A percentile compares a stretch with the other conserved stretches of the same genome.
These are phyloP conservation scores for Ceratocystis smalleyi DNA, from an alignment of 2,329 filamentous ascomycete genomes.

Conservation along the genomic window DNA sequence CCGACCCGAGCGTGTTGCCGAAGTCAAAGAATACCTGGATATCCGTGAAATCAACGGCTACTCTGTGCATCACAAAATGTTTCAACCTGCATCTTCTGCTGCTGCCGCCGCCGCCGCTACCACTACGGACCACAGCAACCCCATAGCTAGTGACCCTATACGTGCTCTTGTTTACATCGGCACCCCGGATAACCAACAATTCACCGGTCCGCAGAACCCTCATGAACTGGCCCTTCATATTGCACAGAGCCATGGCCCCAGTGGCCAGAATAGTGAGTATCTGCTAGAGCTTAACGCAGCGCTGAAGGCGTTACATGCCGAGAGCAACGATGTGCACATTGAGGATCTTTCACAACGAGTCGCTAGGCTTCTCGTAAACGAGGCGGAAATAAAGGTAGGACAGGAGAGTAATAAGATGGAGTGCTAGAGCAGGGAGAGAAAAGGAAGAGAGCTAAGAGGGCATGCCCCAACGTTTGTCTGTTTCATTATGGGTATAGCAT, in stretches of 20 bases:
- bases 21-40: constrained; percentile 81
- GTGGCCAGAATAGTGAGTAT: constrained; percentile 82
- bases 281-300: constrained; percentile 64
- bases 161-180: constrained; percentile 77
- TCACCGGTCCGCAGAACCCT: constrained; percentile 69
- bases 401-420: not conserved
- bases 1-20: constrained; percentile 50
- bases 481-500: no score
- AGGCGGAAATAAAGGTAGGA: not conserved
- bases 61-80: constrained; percentile 78
- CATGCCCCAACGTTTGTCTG: not conserved
- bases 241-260: constrained; percentile 58
- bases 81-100: constrained; percentile 42
- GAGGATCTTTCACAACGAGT: constrained; percentile 64
- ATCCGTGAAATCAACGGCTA: constrained; percentile 97
- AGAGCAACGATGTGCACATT: constrained; percentile 71
- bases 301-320: constrained; percentile 53
- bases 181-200: constrained; percentile 82
- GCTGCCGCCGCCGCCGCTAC: constrained; percentile 30
- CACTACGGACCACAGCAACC: constrained; percentile 5
- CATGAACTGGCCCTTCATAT: constrained; percentile 69
- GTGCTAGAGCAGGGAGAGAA: not conserved
- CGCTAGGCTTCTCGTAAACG: constrained; percentile 35
- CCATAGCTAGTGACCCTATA: constrained; percentile 23
- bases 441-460: no score